Evolutionary conservation across 208 protist species (phyloP), one percentile per base, ranked within the genome.

Genomic region (Leishmania turanica): DNA sequence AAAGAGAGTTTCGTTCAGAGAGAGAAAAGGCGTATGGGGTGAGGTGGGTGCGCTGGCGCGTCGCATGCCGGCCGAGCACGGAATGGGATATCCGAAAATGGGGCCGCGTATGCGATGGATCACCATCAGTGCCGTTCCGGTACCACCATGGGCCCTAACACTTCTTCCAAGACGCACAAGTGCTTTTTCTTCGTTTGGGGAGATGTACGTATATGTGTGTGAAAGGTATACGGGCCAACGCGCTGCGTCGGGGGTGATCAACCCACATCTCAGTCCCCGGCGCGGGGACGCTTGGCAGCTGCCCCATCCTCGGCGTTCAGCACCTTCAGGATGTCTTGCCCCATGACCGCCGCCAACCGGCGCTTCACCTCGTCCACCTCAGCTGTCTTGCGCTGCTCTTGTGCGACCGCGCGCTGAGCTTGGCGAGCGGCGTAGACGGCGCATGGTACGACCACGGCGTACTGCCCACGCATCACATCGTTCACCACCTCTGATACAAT

Each of bases 301-400:
- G 34, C 56, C 49, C 73, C 75, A 19, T 72, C 77, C 71, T 74
- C 79, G 15, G 65, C 66, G n/a, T 85, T 85, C 27, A 88, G 75
- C 66, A 81, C 81, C 53, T 68, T 72, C 6, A 89, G 77, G 58
- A 83, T 84, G 42, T 87, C 83, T 9, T 80, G 56, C 19, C 79
- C 81, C 73, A 89, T 87, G 40, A 82, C 84, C 1, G 87, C 87
- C 17, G 84, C 86, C 49, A 89, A 82, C 31, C 82, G 82, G 56
- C 79, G 90, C 85, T 84, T 87, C 45, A 92, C 83, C 64, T 90
- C 87, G 37, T 89, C 84, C 80, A 87, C 78, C 40, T 91, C 88
- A 24, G 83, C 80, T 42, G 70, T 62, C 47, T 79, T 85, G 34
- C 65, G 69, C 11, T 56, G 56, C 68, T 82, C 77, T 69, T 85